Evolutionary conservation across 176 grass and related monocot species (phyloP), one percentile per base, ranked within the genome.

Genomic region (Rhipidocladum racemiflorum): DNA sequence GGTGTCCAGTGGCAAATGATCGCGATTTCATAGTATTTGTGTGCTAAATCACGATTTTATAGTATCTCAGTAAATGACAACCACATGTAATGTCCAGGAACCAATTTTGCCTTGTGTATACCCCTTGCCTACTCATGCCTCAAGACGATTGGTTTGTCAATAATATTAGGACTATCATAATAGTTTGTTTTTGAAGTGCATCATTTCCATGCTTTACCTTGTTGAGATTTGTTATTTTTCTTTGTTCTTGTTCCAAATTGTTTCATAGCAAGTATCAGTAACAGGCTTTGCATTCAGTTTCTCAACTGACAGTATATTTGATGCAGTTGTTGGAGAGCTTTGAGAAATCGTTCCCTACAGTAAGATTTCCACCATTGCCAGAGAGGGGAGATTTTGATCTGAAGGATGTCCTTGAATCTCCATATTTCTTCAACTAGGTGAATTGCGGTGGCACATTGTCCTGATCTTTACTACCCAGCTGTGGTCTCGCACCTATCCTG

Each of bases 341-440:
- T 51, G 65, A 98, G 80, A 78, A 89, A 79, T 93, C 92, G 23
- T 98, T 95, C 72, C 96, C 96, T 24, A 74, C 28, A 29, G 27
- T 91, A 64, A 77, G 18, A 69, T 98, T 98, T 28, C 96, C 92
- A 59, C 85, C 84, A 8, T 84, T 98, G 82, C 96, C 96, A 9
- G 96, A 95, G 79, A 89, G 92, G 76, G 96, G 92, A 39, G 84
- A 98, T 84, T 98, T 98, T 70, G 46, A 98, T 71, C 73, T 98
- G 76, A 93, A 87, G 88, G 88, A 93, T 86, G 96, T 95, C 51
- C 82, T 95, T 18, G 66, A 86, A 49, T 95, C 96, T 46, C 72
- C 82, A 1, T 98, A 95, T 88, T 98, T 95, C 70, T 98, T 98
- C 90, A 98, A 98, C 81, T 98, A 87, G 82, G 32, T 63, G 18